Conservation (phyloP, 2,329 filamentous ascomycete genomes). For the Biscogniauxia sp. region DNA sequence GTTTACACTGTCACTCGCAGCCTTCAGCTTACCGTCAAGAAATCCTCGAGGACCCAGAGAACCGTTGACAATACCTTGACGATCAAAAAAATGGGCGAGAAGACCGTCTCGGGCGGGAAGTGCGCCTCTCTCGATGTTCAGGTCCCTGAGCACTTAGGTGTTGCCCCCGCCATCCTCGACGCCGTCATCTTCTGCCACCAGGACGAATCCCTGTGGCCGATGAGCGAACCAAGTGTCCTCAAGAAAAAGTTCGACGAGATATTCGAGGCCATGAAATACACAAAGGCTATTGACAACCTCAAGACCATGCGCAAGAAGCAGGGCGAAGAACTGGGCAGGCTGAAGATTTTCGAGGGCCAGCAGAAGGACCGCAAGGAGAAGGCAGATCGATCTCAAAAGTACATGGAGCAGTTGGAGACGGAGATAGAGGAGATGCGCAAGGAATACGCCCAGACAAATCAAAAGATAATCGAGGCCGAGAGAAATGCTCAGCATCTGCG, state of each 20-base stretch:
- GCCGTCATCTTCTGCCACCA: conserved; percentile 98
- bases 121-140: conserved; percentile 79
- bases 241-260: conserved; percentile 98
- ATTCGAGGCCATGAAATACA: conserved; percentile 95
- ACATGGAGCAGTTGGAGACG: conserved; percentile 33
- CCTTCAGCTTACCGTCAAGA: conserved; percentile 83
- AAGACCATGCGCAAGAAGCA: conserved; percentile 83
- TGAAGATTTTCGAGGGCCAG: conserved; percentile 72
- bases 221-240: conserved; percentile 79
- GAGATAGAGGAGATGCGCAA: conserved; percentile 63
- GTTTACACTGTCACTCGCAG: conserved; percentile 82
- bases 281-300: conserved; percentile 94
- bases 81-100: conserved; percentile 76
- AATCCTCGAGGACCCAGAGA: conserved; percentile 71
- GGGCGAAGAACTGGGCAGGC: conserved; percentile 68
- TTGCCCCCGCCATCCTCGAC: conserved; percentile 85
- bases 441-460: conserved; percentile 56
- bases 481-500: conserved; percentile 63
- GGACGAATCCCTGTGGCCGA: conserved; percentile 94
- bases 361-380: conserved; percentile 83
- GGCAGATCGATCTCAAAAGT: conserved; percentile 68
- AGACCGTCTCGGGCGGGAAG: conserved; percentile 73
- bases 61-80: conserved; percentile 78
- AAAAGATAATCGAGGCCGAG: conserved; percentile 60
- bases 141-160: conserved; percentile 83